phyloP scores from a whole-genome alignment of 2,329 filamentous ascomycete species.

The Rhinocladiella mackenziei region DNA sequence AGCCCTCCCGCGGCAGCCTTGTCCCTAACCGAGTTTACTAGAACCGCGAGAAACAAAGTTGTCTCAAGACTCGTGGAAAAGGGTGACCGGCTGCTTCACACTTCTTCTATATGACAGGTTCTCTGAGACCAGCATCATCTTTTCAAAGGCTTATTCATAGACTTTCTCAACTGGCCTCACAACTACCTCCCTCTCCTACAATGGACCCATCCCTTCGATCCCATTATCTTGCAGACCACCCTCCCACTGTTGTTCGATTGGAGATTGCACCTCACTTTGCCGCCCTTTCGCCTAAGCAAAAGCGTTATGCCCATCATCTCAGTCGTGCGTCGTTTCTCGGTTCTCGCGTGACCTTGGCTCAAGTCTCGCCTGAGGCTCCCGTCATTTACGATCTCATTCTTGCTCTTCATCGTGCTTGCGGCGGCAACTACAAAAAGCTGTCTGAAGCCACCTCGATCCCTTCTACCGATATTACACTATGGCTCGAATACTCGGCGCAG shows the following conservation, averaged over 20 bases:
- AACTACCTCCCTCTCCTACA: constrained; percentile 11
- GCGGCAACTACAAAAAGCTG: constrained; percentile 68
- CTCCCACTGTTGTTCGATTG: constrained; percentile 80
- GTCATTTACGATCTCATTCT: constrained; percentile 77
- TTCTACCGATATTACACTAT: constrained; percentile 60
- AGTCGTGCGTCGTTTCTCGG: constrained; percentile 70
- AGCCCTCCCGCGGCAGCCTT: too few species aligned
- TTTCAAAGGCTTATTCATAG: constrained; percentile 12
- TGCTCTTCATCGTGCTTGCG: constrained; percentile 61
- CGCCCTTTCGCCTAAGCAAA: constrained; percentile 58
- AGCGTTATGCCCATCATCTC: constrained; percentile 88
- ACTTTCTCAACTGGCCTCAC: constrained; percentile 14
- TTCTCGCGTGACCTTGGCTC: constrained; percentile 71
- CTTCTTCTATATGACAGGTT: constrained; percentile 11
- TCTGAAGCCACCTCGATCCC: constrained; percentile 62
- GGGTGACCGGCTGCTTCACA: too few species aligned
- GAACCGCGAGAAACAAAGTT: too few species aligned
- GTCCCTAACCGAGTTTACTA: too few species aligned
- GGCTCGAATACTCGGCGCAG: constrained; percentile 72
- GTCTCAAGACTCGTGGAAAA: too few species aligned
- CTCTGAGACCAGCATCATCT: not conserved
- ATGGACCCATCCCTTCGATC: constrained; percentile 43
- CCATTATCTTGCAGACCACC: constrained; percentile 86
- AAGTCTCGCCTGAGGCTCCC: constrained; percentile 77
- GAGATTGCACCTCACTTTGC: constrained; percentile 93